Percentiles rank a stretch among this genome's conserved stretches.
Conservation (phyloP, 1,139 yeast species). For the Debaryomyces coudertii region DNA sequence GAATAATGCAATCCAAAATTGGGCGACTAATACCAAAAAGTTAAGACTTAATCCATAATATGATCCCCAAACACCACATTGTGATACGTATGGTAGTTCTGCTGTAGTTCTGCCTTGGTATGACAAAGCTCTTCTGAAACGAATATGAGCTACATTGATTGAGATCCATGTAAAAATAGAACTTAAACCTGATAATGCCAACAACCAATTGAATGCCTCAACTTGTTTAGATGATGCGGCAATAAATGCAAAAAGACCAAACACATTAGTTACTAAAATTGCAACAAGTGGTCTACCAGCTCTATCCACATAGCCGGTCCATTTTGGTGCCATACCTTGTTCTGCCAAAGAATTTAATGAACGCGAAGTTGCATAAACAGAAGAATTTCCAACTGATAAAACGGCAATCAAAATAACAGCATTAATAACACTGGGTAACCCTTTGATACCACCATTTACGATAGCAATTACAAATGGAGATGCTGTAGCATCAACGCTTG, state of each 20-base stretch:
- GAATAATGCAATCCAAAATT: slow-evolving; percentile 49
- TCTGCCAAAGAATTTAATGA: slow-evolving; percentile 37
- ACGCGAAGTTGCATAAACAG: slow-evolving; percentile 38
- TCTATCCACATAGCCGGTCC: slow-evolving; percentile 36
- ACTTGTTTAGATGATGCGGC: slow-evolving; percentile 38
- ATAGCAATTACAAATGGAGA: slow-evolving; percentile 68
- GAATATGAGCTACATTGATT: slow-evolving; percentile 39
- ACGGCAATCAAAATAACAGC: slow-evolving; percentile 54
- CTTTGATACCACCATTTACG: slow-evolving; percentile 53
- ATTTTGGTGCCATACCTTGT: slow-evolving; percentile 37
- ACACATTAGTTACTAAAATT: slow-evolving; percentile 29
- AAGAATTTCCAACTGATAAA: slow-evolving; percentile 51
- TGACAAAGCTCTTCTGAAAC: slow-evolving; percentile 39
- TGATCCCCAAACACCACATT: slow-evolving; percentile 58
- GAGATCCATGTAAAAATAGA: slow-evolving; percentile 45
- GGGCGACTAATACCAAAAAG: slow-evolving; percentile 55
- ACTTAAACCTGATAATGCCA: slow-evolving; percentile 43
- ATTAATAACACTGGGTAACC: slow-evolving; percentile 56
- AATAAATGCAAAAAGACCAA: slow-evolving; percentile 33
- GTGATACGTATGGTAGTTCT: slow-evolving; percentile 58
- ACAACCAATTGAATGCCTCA: slow-evolving; percentile 40
- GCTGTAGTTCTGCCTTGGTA: slow-evolving; percentile 45
- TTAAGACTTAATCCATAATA: slow-evolving; percentile 50
- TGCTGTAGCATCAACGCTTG: slow-evolving; percentile 54
- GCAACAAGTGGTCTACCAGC: slow-evolving; percentile 38